phyloP scores from a whole-genome alignment of 2,329 filamentous ascomycete species.

The Gremmenia infestans region DNA sequence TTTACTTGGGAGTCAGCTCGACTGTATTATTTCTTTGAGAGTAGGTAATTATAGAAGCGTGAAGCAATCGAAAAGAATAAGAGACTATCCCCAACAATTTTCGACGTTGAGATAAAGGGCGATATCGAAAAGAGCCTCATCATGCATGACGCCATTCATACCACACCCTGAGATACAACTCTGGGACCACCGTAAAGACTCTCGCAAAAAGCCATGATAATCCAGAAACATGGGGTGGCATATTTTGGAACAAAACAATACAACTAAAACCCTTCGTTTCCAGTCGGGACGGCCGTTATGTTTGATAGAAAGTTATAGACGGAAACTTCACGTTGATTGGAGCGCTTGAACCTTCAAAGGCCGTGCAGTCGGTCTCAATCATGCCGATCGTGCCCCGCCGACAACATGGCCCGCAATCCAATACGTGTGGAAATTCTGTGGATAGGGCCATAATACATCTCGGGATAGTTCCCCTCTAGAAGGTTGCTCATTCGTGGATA shows the following conservation, averaged over 20 bases:
- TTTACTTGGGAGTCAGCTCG: no score
- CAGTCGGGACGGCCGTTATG: not conserved
- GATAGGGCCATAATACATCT: not conserved
- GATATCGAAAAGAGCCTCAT: constrained; percentile 4
- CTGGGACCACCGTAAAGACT: not conserved
- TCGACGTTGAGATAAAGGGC: not conserved
- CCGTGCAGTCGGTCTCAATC: constrained; percentile 3
- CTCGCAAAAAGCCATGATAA: not conserved
- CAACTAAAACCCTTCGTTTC: not conserved
- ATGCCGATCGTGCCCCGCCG: constrained; percentile 6
- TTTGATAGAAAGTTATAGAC: not conserved
- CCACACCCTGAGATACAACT: not conserved
- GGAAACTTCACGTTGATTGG: constrained; percentile 6
- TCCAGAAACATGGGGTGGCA: not conserved
- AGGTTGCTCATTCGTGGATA: constrained; percentile 1
- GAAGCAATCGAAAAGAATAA: not conserved
- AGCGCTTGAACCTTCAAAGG: constrained; percentile 6
- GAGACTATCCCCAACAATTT: not conserved
- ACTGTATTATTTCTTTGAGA: no score
- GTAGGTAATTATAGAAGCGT: not conserved
- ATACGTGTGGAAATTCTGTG: not conserved
- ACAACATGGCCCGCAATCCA: not conserved
- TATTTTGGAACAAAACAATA: no score
- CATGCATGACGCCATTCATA: not conserved
- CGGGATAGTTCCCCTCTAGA: not conserved